phyloP scores from a whole-genome alignment of 306 rosid genomes.

The Medicago ruthenica region DNA sequence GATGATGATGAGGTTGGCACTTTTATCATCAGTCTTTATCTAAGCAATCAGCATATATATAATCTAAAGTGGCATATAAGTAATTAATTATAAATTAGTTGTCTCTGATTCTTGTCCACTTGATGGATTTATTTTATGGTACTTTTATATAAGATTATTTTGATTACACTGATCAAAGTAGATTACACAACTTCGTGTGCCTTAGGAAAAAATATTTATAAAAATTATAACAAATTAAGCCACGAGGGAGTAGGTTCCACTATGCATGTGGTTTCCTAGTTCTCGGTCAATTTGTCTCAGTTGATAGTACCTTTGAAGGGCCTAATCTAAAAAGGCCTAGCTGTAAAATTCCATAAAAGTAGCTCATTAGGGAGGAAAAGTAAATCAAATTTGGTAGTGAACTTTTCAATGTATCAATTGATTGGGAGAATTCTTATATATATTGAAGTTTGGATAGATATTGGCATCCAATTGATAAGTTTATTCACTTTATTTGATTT shows the following conservation, averaged over 20 bases:
- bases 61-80: constrained; percentile 34
- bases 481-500: too few relatives aligned
- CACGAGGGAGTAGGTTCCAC: constrained; percentile 56
- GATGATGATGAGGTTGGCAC: constrained; percentile 49
- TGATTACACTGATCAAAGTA: constrained; percentile 47
- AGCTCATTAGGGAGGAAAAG: constrained; percentile 45
- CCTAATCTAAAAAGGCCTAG: constrained; percentile 51
- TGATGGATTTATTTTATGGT: constrained; percentile 29
- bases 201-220: neutral
- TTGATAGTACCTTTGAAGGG: constrained; percentile 47
- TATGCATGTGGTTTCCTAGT: constrained; percentile 66
- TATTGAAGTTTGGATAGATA: too few relatives aligned
- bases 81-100: constrained; percentile 45
- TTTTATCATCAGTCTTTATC: constrained; percentile 28
- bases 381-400: constrained; percentile 8
- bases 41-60: constrained; percentile 42
- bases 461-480: too few relatives aligned
- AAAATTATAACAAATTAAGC: constrained; percentile 32
- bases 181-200: constrained; percentile 34
- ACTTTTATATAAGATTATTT: constrained; percentile 42
- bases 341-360: constrained; percentile 56
- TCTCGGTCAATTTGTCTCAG: constrained; percentile 59
- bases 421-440: too few relatives aligned
- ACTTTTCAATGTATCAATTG: neutral
- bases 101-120: constrained; percentile 42